Evolutionary conservation across 257 asterid genomes (phyloP).

Genomic region (Penstemon newberryi): DNA sequence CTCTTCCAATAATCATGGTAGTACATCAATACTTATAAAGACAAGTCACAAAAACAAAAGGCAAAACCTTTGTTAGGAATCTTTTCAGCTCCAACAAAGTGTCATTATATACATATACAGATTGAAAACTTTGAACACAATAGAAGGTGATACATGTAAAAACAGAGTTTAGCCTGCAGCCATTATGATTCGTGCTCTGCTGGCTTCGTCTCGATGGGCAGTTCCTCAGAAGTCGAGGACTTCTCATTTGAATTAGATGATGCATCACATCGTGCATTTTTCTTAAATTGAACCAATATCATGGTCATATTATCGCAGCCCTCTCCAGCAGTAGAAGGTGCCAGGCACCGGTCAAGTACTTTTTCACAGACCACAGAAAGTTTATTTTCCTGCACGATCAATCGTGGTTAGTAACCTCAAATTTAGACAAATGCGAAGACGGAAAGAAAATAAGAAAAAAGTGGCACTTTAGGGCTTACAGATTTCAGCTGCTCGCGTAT

Average conservation of each 20-base stretch:
- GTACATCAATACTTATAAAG: not conserved
- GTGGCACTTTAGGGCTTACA: constrained; percentile 47
- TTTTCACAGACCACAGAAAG: constrained; percentile 61
- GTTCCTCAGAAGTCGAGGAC: constrained; percentile 24
- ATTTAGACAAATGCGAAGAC: not conserved
- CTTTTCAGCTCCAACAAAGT: not conserved
- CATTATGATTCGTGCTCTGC: constrained; percentile 3
- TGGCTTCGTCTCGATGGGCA: constrained; percentile 9
- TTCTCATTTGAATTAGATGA: constrained; percentile 18
- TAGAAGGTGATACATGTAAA: no score
- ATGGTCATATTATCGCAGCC: constrained; percentile 78
- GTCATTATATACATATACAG: not conserved
- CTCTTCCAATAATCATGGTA: no score
- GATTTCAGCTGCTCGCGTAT: constrained; percentile 78
- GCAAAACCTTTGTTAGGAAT: not conserved
- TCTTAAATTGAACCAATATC: constrained; percentile 60
- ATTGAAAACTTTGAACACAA: not conserved
- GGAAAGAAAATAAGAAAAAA: not conserved
- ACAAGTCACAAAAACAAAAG: not conserved
- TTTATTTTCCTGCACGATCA: constrained; percentile 52
- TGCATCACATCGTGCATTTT: constrained; percentile 25
- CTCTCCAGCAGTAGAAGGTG: constrained; percentile 65
- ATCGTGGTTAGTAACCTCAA: constrained; percentile 2
- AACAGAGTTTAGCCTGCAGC: not conserved
- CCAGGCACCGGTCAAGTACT: constrained; percentile 58